Evolutionary conservation across 495 filamentous ascomycete genomes (phyloP).

Genomic region (Aspergillus steynii): DNA sequence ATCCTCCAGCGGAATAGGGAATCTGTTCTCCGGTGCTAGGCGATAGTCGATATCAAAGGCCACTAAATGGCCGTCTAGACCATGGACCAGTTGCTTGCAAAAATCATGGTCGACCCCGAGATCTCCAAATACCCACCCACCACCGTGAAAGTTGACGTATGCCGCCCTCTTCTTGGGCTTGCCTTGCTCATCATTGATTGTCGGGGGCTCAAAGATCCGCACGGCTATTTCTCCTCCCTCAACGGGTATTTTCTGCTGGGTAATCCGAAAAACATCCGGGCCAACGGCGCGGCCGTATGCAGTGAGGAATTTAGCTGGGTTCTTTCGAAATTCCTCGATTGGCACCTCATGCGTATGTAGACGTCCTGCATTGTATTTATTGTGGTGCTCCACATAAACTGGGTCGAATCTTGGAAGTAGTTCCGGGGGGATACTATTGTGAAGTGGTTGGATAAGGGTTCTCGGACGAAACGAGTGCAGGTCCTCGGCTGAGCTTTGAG

Average conservation of each 20-base stretch:
- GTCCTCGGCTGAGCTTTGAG: conserved; percentile 9
- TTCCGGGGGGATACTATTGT: conserved; percentile 39
- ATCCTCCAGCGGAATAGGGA: conserved; percentile 36
- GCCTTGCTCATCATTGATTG: conserved; percentile 27
- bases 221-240: conserved; percentile 36
- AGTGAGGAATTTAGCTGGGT: conserved; percentile 36
- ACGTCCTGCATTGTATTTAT: conserved; percentile 41
- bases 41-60: conserved; percentile 44
- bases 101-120: conserved; percentile 36
- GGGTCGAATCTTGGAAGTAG: conserved; percentile 36
- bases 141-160: conserved; percentile 43
- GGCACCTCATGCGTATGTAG: conserved; percentile 43
- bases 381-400: conserved; percentile 37
- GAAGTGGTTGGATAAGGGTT: conserved; percentile 31
- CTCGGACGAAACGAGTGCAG: conserved; percentile 27
- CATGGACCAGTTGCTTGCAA: conserved; percentile 38
- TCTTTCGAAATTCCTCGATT: conserved; percentile 46
- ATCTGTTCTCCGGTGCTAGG: conserved; percentile 38
- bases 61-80: conserved; percentile 36
- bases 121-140: conserved; percentile 44
- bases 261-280: conserved; percentile 39
- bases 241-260: conserved; percentile 41
- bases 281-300: conserved; percentile 36
- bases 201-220: conserved; percentile 40
- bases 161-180: conserved; percentile 35